Evolutionary conservation across 2,329 filamentous ascomycete genomes (phyloP).

Genomic region (Fusarium subglutinans): DNA sequence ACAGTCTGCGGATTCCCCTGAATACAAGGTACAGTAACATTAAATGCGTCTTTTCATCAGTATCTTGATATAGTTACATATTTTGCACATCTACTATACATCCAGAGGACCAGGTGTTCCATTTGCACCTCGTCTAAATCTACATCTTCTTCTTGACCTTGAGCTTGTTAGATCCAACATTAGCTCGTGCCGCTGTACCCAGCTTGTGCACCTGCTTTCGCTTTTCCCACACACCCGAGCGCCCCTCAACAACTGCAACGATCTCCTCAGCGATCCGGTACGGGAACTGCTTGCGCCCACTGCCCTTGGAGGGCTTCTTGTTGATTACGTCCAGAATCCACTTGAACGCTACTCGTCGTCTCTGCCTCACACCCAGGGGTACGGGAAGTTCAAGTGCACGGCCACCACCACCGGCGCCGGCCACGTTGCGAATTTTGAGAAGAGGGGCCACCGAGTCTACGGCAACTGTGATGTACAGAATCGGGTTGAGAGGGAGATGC

Average conservation of each 20-base stretch:
- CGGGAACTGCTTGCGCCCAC: constrained; percentile 77
- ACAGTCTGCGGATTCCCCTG: not conserved
- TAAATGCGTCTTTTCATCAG: constrained; percentile 35
- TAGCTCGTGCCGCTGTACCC: constrained; percentile 80
- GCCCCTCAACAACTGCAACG: constrained; percentile 86
- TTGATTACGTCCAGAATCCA: constrained; percentile 91
- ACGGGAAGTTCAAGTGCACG: constrained; percentile 82
- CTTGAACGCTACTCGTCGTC: constrained; percentile 79
- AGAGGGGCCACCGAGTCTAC: constrained; percentile 94
- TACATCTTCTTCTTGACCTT: constrained; percentile 50
- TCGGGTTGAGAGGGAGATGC: constrained; percentile 87
- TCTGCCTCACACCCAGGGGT: constrained; percentile 78
- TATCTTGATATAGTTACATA: constrained; percentile 45
- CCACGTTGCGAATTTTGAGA: constrained; percentile 78
- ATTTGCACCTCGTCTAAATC: constrained; percentile 11
- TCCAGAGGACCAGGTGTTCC: constrained; percentile 3
- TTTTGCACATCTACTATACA: constrained; percentile 45
- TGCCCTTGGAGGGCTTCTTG: constrained; percentile 78
- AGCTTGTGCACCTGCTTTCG: constrained; percentile 81
- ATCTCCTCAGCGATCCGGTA: constrained; percentile 86
- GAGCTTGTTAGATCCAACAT: constrained; percentile 60
- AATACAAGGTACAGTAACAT: not conserved
- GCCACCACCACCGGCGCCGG: constrained; percentile 87
- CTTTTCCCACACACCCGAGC: constrained; percentile 85
- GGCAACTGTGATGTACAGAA: constrained; percentile 87